Evolutionary conservation across 352 stramenopile species (phyloP).

Genomic region (Heterotrichella gracilis): DNA sequence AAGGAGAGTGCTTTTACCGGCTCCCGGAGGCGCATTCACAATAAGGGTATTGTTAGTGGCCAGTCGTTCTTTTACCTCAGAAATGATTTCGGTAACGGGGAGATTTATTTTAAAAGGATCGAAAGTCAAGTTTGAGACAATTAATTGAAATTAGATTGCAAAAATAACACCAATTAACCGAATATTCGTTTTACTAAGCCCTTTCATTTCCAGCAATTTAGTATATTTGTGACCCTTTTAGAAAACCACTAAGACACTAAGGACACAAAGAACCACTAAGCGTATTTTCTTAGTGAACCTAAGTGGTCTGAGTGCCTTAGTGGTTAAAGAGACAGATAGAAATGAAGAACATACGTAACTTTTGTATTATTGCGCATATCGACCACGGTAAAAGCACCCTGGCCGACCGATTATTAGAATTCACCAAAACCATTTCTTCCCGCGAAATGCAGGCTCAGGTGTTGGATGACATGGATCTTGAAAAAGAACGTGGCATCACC

Average conservation of each 20-base stretch:
- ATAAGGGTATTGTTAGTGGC: not conserved
- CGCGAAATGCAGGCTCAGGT: constrained; percentile 34
- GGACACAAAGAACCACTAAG: not conserved
- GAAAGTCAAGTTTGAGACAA: not conserved
- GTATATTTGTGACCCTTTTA: not conserved
- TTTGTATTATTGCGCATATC: constrained; percentile 56
- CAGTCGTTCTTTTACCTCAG: not conserved
- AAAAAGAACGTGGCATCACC: constrained; percentile 85
- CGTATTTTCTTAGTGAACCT: not conserved
- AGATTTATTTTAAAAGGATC: constrained; percentile 9
- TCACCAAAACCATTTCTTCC: not conserved
- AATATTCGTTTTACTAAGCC: no score
- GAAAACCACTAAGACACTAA: not conserved
- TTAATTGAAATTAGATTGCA: no score
- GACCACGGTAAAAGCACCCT: constrained; percentile 53
- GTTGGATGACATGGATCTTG: constrained; percentile 66
- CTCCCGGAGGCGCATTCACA: not conserved
- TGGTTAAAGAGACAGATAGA: not conserved
- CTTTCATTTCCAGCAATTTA: constrained; percentile 1
- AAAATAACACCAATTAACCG: no score
- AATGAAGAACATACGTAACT: constrained; percentile 34
- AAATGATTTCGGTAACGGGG: constrained; percentile 4
- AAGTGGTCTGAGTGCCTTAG: not conserved
- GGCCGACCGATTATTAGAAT: constrained; percentile 33
- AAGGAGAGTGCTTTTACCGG: not conserved